Evolutionary conservation across 345 rosid genomes (phyloP).

Genomic region (Conringia planisiliqua): DNA sequence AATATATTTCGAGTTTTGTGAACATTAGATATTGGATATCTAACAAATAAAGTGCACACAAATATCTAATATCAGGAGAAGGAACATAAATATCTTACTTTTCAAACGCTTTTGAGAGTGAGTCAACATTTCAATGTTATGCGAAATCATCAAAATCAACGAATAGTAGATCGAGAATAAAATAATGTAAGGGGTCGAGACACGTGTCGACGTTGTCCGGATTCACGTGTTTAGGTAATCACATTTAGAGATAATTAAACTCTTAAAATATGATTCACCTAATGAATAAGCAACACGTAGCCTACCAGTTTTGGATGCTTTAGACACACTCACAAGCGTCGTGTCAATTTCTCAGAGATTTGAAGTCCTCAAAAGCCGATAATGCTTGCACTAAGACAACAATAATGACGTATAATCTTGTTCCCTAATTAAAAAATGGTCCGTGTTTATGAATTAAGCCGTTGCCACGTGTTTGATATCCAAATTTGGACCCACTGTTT

Average conservation of each 20-base stretch:
- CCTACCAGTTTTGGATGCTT: conserved; percentile 26
- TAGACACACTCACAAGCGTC: conserved; percentile 33
- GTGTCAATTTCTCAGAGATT: conserved; percentile 26
- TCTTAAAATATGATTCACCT: not conserved
- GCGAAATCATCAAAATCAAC: conserved; percentile 26
- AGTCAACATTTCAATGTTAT: conserved; percentile 26
- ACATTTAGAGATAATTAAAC: not conserved
- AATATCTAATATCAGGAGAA: conserved; percentile 32
- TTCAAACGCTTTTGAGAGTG: conserved; percentile 9
- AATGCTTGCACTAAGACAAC: conserved; percentile 32
- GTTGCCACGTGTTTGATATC: conserved; percentile 18
- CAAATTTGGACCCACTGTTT: conserved; percentile 7
- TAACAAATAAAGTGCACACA: conserved; percentile 29
- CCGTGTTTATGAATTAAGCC: conserved; percentile 11
- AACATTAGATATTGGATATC: conserved; percentile 17
- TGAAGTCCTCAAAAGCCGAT: conserved; percentile 33
- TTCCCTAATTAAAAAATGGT: conserved; percentile 17
- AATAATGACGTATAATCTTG: conserved; percentile 22
- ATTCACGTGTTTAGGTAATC: conserved; percentile 31
- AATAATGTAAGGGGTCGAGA: conserved; percentile 7
- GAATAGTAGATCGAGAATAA: conserved; percentile 28
- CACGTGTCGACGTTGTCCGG: conserved; percentile 17
- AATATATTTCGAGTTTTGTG: conserved; percentile 13
- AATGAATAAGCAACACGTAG: conserved; percentile 24
- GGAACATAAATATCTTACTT: conserved; percentile 30